A percentile compares a stretch with the other conserved stretches of the same genome.
These are phyloP conservation scores for Diaporthe helianthi DNA, from an alignment of 2,329 filamentous ascomycete genomes.

Conservation along the genomic window DNA sequence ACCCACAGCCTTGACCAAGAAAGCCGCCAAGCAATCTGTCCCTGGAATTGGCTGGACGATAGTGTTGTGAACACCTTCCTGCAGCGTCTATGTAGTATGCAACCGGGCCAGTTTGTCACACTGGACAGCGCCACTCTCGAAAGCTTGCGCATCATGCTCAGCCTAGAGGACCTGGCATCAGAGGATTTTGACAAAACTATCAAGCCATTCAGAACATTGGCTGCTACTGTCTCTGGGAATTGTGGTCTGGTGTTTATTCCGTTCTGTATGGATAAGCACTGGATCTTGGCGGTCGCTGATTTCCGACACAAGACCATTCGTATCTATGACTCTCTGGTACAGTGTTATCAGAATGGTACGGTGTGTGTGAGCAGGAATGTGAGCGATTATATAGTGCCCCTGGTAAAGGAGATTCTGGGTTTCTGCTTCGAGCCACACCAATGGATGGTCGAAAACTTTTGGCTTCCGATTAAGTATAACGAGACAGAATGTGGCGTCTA, in stretches of 20 bases:
- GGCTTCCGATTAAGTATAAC: neutral
- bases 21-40: rapidly evolving
- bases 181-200: too few species aligned
- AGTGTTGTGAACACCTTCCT: neutral
- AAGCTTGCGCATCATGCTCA: rapidly evolving
- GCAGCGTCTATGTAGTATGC: neutral
- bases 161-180: too few species aligned
- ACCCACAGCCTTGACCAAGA: neutral
- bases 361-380: neutral
- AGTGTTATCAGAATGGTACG: rapidly evolving
- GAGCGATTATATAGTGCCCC: neutral
- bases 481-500: neutral
- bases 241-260: constrained; percentile 2
- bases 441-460: neutral
- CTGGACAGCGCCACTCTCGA: neutral
- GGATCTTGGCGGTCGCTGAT: neutral
- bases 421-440: neutral
- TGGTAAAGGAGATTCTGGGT: too few species aligned
- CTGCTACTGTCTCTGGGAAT: neutral
- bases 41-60: neutral
- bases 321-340: neutral
- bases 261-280: neutral
- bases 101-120: neutral
- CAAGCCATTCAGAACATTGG: neutral
- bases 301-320: neutral